phyloP scores from a whole-genome alignment of 2,329 filamentous ascomycete genomes.

The Penicillium sp. region DNA sequence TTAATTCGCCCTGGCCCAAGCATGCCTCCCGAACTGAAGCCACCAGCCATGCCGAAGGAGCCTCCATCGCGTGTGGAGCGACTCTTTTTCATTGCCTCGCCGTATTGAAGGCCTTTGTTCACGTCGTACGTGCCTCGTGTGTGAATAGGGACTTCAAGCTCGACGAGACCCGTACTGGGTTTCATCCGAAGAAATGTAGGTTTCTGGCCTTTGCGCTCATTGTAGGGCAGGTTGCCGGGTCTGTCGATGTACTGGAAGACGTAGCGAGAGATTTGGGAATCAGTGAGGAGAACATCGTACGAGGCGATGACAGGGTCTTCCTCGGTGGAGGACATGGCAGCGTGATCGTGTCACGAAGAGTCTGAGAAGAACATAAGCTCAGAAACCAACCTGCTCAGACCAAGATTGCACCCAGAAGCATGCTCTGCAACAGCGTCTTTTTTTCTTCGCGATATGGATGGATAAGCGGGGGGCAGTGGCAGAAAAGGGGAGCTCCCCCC shows the following conservation, averaged over 20 bases:
- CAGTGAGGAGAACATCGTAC: conserved; percentile 86
- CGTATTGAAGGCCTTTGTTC: conserved; percentile 77
- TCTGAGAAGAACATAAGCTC: too few relatives aligned
- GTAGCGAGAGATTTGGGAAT: conserved; percentile 66
- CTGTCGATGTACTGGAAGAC: conserved; percentile 82
- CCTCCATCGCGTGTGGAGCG: conserved; percentile 58
- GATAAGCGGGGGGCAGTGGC: conserved; percentile 18
- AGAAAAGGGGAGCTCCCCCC: conserved; percentile 12
- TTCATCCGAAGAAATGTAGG: conserved; percentile 80
- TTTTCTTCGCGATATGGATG: conserved; percentile 13
- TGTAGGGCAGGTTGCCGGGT: conserved; percentile 61
- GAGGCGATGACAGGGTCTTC: conserved; percentile 66
- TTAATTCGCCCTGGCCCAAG: conserved; percentile 29
- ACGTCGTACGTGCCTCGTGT: conserved; percentile 74
- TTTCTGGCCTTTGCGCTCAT: conserved; percentile 52
- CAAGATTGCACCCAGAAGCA: too few relatives aligned
- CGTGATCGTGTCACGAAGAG: neutral
- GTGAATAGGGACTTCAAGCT: conserved; percentile 85
- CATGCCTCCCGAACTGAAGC: conserved; percentile 63
- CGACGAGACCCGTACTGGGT: conserved; percentile 74
- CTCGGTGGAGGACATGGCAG: conserved; percentile 30
- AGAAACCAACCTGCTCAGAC: too few relatives aligned
- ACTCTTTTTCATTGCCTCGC: conserved; percentile 65
- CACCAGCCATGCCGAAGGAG: conserved; percentile 67
- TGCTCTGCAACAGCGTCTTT: conserved; percentile 3